A percentile compares a stretch with the other conserved stretches of the same genome.
Conservation (phyloP, 306 rosid genomes). For the Malus sylvestris region DNA sequence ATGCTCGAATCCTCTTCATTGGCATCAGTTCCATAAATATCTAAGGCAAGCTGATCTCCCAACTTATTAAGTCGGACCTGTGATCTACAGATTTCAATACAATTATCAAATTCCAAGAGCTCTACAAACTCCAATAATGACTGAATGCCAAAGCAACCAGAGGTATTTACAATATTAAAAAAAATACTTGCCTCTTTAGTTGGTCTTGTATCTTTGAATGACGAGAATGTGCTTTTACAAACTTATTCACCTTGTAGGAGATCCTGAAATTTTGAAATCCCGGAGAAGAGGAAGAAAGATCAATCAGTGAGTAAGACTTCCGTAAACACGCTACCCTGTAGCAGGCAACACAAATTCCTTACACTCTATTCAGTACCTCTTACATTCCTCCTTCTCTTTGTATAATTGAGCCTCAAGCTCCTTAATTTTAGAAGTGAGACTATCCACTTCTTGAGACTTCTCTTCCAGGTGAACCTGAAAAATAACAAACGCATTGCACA, state of each 20-base stretch:
- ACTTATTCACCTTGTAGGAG: slow-evolving; percentile 66
- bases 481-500: background rate
- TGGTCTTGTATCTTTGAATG: slow-evolving; percentile 63
- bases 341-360: background rate
- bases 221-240: slow-evolving; percentile 56
- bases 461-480: slow-evolving; percentile 59
- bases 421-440: slow-evolving; percentile 76
- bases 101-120: slow-evolving; percentile 13
- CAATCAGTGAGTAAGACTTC: slow-evolving; percentile 4
- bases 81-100: slow-evolving; percentile 44
- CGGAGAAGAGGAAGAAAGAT: slow-evolving; percentile 12
- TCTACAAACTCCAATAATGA: background rate
- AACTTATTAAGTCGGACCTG: slow-evolving; percentile 66
- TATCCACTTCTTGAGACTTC: slow-evolving; percentile 72
- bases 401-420: slow-evolving; percentile 77
- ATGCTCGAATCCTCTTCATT: slow-evolving; percentile 78
- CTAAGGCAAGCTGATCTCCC: slow-evolving; percentile 73
- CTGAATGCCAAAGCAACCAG: background rate
- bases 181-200: slow-evolving; percentile 53
- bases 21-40: slow-evolving; percentile 47
- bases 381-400: slow-evolving; percentile 68
- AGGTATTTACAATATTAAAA: background rate
- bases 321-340: background rate
- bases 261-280: slow-evolving; percentile 48
- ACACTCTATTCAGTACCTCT: slow-evolving; percentile 37